Base-by-base conservation (phyloP, 1,284 basidiomycete species). In the Rhodotorula glutinis region DNA sequence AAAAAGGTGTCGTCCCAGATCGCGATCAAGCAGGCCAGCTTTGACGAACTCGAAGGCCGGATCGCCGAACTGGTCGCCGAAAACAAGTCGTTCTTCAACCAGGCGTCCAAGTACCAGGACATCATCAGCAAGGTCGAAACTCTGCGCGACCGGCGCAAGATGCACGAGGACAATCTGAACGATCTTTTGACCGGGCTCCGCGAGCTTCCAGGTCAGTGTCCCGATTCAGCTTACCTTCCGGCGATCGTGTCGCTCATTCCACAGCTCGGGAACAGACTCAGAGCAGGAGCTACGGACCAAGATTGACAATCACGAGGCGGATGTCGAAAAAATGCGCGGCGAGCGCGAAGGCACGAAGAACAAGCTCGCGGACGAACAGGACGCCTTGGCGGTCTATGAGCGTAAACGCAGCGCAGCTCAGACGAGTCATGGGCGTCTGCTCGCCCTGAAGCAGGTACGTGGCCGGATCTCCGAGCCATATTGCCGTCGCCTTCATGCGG, bases 61-160 rank as follows among this genome's bases (percentile, higher is more conserved):
- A 88, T 90, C 72, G 85, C 88, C 33, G 80, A 81, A 23, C 81
- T 91, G 49, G 87, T 88, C 55, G 82, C 84, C 53, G 83, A 87
- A 47, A 98, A 98, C 78, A 83, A 87, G 66, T 85, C 86, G 56
- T 91, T 94, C 77, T 88, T 91, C 75, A 88, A 94, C 63, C 84
- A 87, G 56, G 88, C 91, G 2, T 86, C 86, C 23, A 88, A 88
- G 74, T 97, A 97, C 78, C 85, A 89, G 47, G 87, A 92, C 77
- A 85, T 90, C 56, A 92, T 92, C 75, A 80, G 88, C 59, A 85
- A 86, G 67, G 86, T 89, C 25, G 86, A 90, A 66, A 83, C 82
- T 56, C 79, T 93, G 57, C 82, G 88, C 64, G 82, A 86, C 66
- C 84, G 85, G 75, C 89, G 88, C 76, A 81, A 67, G 82, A 89